Percentiles rank a stretch among this genome's conserved stretches.
phyloP scores from a whole-genome alignment of 305 asterid genomes.

The Nicotiana rustica region DNA sequence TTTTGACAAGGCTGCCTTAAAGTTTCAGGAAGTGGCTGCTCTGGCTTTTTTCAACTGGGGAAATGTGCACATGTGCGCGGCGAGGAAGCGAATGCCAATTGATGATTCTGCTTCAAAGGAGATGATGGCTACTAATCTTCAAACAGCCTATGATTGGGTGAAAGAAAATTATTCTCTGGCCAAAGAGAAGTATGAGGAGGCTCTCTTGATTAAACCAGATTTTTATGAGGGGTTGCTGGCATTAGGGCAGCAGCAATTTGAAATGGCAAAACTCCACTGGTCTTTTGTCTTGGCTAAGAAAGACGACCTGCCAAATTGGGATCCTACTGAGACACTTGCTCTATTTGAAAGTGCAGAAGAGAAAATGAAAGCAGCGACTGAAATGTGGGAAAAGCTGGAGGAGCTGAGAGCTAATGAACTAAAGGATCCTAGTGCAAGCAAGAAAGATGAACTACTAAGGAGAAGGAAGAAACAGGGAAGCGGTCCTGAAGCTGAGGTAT shows the following conservation, averaged over 20 bases:
- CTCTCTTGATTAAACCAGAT: constrained; percentile 75
- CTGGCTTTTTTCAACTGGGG: constrained; percentile 97
- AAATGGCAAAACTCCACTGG: constrained; percentile 98
- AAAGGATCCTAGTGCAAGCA: constrained; percentile 65
- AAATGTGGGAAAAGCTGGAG: constrained; percentile 95
- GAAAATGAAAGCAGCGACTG: constrained; percentile 86
- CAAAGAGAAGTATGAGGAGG: constrained; percentile 81
- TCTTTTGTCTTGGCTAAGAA: constrained; percentile 84
- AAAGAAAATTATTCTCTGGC: constrained; percentile 80
- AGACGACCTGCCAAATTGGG: constrained; percentile 83
- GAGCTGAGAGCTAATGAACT: constrained; percentile 76
- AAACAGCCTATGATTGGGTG: constrained; percentile 88
- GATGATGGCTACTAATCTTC: constrained; percentile 67
- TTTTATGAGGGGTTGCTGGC: constrained; percentile 89
- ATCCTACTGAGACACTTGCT: constrained; percentile 73
- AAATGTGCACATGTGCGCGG: constrained; percentile 96
- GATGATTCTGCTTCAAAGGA: constrained; percentile 82
- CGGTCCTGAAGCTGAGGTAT: constrained; percentile 55
- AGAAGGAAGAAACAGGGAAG: constrained; percentile 66
- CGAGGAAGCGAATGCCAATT: constrained; percentile 85
- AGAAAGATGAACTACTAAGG: constrained; percentile 69
- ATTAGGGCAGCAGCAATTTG: constrained; percentile 95
- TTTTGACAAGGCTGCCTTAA: constrained; percentile 78
- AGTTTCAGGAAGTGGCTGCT: constrained; percentile 95
- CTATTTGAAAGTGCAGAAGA: constrained; percentile 83